Conservation (phyloP, 192 early-diverging fungal genomes). For the Linnemannia exigua region DNA sequence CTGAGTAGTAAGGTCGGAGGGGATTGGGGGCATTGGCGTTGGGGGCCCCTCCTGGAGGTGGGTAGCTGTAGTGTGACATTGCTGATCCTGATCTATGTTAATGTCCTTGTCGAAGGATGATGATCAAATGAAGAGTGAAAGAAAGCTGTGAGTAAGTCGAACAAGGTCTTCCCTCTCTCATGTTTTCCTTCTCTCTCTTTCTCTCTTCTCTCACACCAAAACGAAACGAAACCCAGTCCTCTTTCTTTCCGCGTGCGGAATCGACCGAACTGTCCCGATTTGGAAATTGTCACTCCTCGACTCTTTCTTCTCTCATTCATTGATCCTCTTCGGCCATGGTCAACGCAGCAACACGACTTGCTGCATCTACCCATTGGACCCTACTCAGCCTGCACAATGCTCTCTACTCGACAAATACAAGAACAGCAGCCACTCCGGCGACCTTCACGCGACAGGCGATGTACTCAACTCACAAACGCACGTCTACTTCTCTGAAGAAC, state of each 20-base stretch:
- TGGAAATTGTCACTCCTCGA: constrained; percentile 8
- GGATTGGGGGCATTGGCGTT: constrained; percentile 46
- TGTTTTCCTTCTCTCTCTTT: not conserved
- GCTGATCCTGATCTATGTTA: not conserved
- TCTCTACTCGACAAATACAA: not conserved
- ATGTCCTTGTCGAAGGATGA: not conserved
- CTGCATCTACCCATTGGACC: constrained; percentile 11
- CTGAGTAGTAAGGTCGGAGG: constrained; percentile 47
- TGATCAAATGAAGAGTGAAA: not conserved
- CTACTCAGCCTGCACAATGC: not conserved
- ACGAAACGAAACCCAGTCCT: not conserved
- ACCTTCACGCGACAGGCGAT: not conserved
- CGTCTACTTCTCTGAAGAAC: not conserved
- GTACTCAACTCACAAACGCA: not conserved
- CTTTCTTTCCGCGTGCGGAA: not conserved
- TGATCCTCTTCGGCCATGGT: not conserved
- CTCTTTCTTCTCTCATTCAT: not conserved
- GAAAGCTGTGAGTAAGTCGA: not conserved
- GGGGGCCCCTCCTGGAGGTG: constrained; percentile 44
- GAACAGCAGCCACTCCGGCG: not conserved
- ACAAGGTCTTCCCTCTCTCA: not conserved
- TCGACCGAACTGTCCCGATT: constrained; percentile 1
- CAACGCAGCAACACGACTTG: not conserved
- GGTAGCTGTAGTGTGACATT: constrained; percentile 52
- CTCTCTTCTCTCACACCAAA: not conserved